Percentiles rank a stretch among this genome's conserved stretches.
phyloP scores from a whole-genome alignment of 345 rosid genomes.

The Firmiana major region DNA sequence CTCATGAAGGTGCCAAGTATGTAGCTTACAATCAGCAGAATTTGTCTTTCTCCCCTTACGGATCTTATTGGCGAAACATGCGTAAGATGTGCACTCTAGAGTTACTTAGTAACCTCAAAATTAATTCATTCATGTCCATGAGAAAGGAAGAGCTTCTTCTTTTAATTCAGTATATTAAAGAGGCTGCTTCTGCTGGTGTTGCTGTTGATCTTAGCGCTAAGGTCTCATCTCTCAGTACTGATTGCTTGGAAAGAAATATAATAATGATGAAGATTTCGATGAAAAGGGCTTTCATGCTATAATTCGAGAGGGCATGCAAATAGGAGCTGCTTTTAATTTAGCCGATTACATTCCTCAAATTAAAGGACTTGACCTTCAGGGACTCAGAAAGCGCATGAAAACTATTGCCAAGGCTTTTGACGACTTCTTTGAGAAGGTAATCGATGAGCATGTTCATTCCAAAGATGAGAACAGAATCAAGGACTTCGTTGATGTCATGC shows the following conservation, averaged over 20 bases:
- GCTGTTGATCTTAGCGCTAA: conserved; percentile 36
- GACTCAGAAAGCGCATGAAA: conserved; percentile 37
- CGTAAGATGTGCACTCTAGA: conserved; percentile 45
- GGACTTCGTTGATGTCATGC: conserved; percentile 33
- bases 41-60: conserved; percentile 22
- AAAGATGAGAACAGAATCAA: conserved; percentile 15
- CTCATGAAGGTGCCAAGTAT: conserved; percentile 18
- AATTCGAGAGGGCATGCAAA: conserved; percentile 35
- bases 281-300: conserved; percentile 38
- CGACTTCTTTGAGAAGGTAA: conserved; percentile 35
- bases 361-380: conserved; percentile 35
- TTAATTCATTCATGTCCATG: conserved; percentile 27
- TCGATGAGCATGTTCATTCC: conserved; percentile 32
- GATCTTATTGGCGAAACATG: conserved; percentile 38
- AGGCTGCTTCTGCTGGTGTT: conserved; percentile 9
- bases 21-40: conserved; percentile 26
- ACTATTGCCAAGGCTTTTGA: conserved; percentile 29
- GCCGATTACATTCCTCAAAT: conserved; percentile 36
- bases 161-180: conserved; percentile 22
- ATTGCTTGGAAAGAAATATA: conserved; percentile 43
- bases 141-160: conserved; percentile 36
- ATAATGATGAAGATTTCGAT: conserved; percentile 18
- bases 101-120: conserved; percentile 34
- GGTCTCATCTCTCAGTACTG: conserved; percentile 23
- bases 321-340: conserved; percentile 32